Evolutionary conservation across 2,329 filamentous ascomycete species (phyloP).

Genomic region (Aspergillus sp.): DNA sequence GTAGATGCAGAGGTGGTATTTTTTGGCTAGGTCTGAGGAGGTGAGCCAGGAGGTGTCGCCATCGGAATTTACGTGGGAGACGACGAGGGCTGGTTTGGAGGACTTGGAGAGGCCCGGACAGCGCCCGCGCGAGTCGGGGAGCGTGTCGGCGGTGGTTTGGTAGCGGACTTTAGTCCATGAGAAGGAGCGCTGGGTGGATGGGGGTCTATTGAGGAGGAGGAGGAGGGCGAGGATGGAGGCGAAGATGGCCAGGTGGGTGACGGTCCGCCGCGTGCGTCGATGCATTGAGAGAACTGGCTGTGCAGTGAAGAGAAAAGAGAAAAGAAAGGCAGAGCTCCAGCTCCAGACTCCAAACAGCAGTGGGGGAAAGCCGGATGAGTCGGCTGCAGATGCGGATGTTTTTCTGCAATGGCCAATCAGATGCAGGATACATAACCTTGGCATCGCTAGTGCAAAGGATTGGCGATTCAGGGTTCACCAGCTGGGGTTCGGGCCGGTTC

Average conservation of each 20-base stretch:
- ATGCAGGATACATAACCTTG: no score
- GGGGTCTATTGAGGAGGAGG: constrained; percentile 37
- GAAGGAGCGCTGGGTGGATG: constrained; percentile 34
- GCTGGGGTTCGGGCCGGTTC: no score
- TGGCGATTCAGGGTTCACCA: no score
- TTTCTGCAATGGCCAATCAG: no score
- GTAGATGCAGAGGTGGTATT: constrained; percentile 51
- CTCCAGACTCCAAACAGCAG: no score
- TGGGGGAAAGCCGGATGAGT: no score
- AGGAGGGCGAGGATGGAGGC: constrained; percentile 34
- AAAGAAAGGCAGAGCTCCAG: no score
- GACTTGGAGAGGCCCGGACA: constrained; percentile 43
- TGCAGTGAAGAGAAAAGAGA: no score
- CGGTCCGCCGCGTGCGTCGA: constrained; percentile 25
- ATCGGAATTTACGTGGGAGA: constrained; percentile 44
- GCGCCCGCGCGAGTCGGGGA: constrained; percentile 39
- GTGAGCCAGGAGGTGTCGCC: constrained; percentile 45
- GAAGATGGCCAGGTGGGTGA: constrained; percentile 40
- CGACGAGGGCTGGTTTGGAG: constrained; percentile 47
- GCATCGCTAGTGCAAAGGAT: no score
- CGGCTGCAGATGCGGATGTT: no score
- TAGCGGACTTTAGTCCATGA: constrained; percentile 48
- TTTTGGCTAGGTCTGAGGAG: constrained; percentile 28
- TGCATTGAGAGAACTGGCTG: not conserved
- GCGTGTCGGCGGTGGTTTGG: constrained; percentile 32